A percentile compares a stretch with the other conserved stretches of the same genome.
phyloP scores from a whole-genome alignment of 257 asterid genomes.

The Lavandula angustifolia region DNA sequence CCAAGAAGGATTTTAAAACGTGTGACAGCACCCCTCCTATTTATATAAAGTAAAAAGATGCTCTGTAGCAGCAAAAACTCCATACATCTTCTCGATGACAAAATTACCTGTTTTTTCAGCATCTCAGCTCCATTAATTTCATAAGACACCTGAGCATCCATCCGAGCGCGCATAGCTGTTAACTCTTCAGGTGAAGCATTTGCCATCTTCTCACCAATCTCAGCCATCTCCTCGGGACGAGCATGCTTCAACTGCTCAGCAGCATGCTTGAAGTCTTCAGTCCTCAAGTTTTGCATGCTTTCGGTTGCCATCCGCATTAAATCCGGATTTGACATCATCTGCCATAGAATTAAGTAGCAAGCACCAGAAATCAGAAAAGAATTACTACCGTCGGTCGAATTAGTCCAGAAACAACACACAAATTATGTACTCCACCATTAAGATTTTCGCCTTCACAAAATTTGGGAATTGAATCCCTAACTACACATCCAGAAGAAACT shows the following conservation, averaged over 20 bases:
- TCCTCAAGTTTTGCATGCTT: conserved; percentile 86
- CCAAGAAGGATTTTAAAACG: neutral
- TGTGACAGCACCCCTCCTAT: neutral
- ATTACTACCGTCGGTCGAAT: neutral
- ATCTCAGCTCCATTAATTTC: conserved; percentile 79
- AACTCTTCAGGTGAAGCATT: conserved; percentile 91
- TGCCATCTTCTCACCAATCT: conserved; percentile 86
- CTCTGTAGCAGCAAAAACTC: neutral
- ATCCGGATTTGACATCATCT: conserved; percentile 99
- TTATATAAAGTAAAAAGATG: conserved; percentile 1
- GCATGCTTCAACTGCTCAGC: conserved; percentile 92
- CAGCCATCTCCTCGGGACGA: conserved; percentile 91
- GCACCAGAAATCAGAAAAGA: conserved; percentile 24
- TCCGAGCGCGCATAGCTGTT: conserved; percentile 71
- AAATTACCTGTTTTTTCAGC: conserved; percentile 85
- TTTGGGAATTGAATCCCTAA: neutral
- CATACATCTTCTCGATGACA: neutral
- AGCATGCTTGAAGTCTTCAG: conserved; percentile 84
- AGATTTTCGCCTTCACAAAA: neutral
- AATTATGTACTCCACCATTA: neutral
- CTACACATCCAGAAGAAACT: neutral
- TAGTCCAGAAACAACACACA: neutral
- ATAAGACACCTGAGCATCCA: conserved; percentile 83
- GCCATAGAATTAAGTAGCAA: conserved; percentile 34
- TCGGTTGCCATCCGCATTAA: conserved; percentile 90